Percentiles rank a stretch among this genome's conserved stretches.
Evolutionary conservation across 257 asterid genomes (phyloP).

Genomic region (Prunella vulgaris): DNA sequence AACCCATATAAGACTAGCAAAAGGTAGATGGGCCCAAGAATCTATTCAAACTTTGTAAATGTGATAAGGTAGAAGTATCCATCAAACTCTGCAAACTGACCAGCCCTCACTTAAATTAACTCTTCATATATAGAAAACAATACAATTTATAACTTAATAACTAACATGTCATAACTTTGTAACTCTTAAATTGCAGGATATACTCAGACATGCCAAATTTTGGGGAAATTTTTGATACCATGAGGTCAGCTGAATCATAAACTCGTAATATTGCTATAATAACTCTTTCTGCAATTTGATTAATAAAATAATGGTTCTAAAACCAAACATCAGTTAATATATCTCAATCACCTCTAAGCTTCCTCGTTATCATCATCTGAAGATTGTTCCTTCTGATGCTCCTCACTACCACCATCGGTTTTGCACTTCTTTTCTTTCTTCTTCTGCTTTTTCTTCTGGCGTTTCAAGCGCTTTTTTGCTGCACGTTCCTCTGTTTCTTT

Average conservation of each 20-base stretch:
- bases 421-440: constrained; percentile 59
- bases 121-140: no score
- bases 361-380: constrained; percentile 49
- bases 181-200: background rate
- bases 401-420: constrained; percentile 38
- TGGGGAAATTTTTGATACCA: background rate
- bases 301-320: background rate
- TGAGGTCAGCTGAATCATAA: background rate
- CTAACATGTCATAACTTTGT: background rate
- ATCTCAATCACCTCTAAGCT: constrained; percentile 16
- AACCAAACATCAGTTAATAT: background rate
- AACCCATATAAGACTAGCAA: background rate
- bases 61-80: background rate
- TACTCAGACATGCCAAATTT: background rate
- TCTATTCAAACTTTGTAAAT: background rate
- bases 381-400: constrained; percentile 41
- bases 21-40: background rate
- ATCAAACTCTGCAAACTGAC: no score
- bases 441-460: constrained; percentile 81
- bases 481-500: constrained; percentile 94
- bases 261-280: background rate
- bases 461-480: constrained; percentile 65
- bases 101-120: no score
- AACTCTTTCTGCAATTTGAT: background rate
- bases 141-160: no score